Evolutionary conservation across 202 grass and related monocot genomes (phyloP), one percentile per base, ranked within the genome.

Genomic region (Schoenoplectus tabernaemontani): DNA sequence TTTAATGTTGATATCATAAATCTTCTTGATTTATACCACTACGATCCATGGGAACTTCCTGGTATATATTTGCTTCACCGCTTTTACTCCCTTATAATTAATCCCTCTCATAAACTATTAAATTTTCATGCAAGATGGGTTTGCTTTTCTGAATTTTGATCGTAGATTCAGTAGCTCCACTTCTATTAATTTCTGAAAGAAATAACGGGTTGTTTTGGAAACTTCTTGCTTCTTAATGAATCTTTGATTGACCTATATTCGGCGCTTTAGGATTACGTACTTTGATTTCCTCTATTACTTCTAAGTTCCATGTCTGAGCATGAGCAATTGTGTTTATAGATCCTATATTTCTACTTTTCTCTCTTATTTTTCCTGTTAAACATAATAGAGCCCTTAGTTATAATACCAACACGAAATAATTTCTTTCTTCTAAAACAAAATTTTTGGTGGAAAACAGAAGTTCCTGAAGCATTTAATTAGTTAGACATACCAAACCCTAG

Each of bases 31-130:
- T 88, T 97, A 81, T 97, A 97, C 82, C 93, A 89, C 83, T 93
- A 91, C 77, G 93, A 97, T 78, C 93, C 93, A 0, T 97, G 93
- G 93, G 93, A 97, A 54, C 93, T 97, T 72, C 91, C 91, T 9
- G 93, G 93, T 96, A 70, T 51, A 51, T 51, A 3, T 5, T 68
- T 51, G 78, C 44, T 77, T n/a, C 50, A 37, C 23, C 26, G 42
- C 13, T 28, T 60, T 28, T 46, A 2, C 6, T 19, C 6, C 16
- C 51, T 78, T 16, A 32, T 16, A 51, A 17, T 4, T 51, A 12
- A 51, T 19, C 23, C 47, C 68, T 67, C 38, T 58, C 51, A 19
- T 48, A 5, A 37, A 57, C 41, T 50, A 48, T 24, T 47, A 39
- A 37, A 1, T 72, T 48, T 64, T 50, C 7, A 47, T 44, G 51